Evolutionary conservation across 108 stramenopile genomes (phyloP), one percentile per base, ranked within the genome.

Genomic region (Fistulifera pelliculosa): DNA sequence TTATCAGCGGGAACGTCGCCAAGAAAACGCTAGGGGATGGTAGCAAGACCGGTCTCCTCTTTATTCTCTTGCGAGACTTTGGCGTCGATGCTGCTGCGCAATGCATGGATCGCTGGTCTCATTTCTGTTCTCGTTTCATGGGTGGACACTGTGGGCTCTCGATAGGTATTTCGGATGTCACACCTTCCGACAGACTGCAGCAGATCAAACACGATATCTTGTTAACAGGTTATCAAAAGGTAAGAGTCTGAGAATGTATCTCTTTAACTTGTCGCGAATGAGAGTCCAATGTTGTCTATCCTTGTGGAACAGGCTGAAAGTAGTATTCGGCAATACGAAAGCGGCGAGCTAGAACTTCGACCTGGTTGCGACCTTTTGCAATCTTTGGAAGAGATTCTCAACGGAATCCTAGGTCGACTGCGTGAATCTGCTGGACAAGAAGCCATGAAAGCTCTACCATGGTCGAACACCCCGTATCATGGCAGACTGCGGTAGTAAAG

Each of bases 401-500:
- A 94, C 52, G 91, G 89, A 42, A 66, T 97, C 15, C 86, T 98
- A 24, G 96, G 96, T 10, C 84, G 89, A 52, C 71, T 98, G 15
- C 94, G 96, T 49, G 96, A 97, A 62, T 80, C 79, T 21, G 94
- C 92, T 25, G 98, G 98, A 2, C 83, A 96, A 57, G 88, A 92
- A 58, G 94, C 95, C 3, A 93, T 97, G 94, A 76, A 83, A 52
- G 81, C 82, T 17, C 73, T 97, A 44, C 71, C 72, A 35, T 87
- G 93, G 87, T 71, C 84, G 18, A 91, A 91, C 55, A 65, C 85
- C 1, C 96, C 79, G 94, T 38, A 96, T 94, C 53, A 98, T 96
- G 95, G 96, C 98, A 15, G 91, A 94, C 40, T 98, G 96, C 66
- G 98, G 98, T n/a, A 92, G 94, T 8, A 99, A 99, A 83, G 98